Base-by-base conservation (phyloP, 176 grass and related monocot species). In the Bonia amplexicaulis region DNA sequence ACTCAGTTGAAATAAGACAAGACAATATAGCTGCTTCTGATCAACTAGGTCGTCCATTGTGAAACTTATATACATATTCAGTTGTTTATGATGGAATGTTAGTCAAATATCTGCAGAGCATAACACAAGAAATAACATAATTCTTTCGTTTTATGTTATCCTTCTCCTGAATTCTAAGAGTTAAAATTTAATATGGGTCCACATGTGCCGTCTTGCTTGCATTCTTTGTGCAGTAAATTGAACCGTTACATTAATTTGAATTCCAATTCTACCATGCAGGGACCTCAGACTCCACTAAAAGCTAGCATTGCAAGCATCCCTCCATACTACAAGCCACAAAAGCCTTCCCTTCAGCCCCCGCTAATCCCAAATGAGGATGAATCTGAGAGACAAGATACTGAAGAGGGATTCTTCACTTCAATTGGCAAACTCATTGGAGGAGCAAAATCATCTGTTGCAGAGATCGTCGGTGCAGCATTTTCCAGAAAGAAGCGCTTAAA, bases 391-490 rank as follows among this genome's bases (percentile, higher is more conserved):
- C 88, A 83, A 79, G 93, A 92, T 65, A 84, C 74, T 15, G 86
- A 93, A 91, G 92, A 89, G 81, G 91, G 91, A 0, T 60, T 94
- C 49, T 90, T 93, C 81, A 81, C 79, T 17, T 86, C 91, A 66
- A 82, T 90, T 6, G 66, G 87, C 40, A 98, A 86, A 35, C 76
- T 93, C 60, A 54, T 93, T 37, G 84, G 74, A 16, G 91, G 91
- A 75, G 76, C 87, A 44, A 85, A 86, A 39, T 91, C 95, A 17
- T 89, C 95, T 6, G 69, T 90, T 10, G 80, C 76, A 8, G 87
- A 90, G 78, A 85, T 93, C 9, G 17, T 93, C 2, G 41, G 83
- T 12, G 80, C 93, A 54, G 49, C 81, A 27, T 92, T 95, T 54
- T 93, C 87, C 41, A 82, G 84, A 85, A 93, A 89, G 88, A 94